Evolutionary conservation across 2,329 filamentous ascomycete genomes (phyloP), one percentile per base, ranked within the genome.

Genomic region (Aspergillus sp.): DNA sequence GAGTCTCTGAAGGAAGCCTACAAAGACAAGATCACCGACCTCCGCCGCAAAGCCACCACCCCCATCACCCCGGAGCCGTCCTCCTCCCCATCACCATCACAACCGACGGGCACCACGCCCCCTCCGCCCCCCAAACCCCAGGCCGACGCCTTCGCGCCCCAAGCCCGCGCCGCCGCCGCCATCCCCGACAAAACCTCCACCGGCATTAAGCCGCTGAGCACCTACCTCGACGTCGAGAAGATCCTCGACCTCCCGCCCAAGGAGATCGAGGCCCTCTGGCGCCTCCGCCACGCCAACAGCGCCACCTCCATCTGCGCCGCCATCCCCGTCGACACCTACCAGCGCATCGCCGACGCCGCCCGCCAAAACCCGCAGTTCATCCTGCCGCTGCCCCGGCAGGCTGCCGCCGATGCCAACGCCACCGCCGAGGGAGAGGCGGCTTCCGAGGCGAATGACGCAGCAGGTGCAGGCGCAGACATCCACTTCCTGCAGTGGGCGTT

Each of bases 401-500:
- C 14, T 5, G 36, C 7, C 36, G 25, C 57, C 63, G 47, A 71
- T 58, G 11, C 51, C 58, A 17, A 11, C 50, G 1, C 59, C 62
- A 17, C 45, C 52, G 32, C 31, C 56, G 34, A n/a, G n/a, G 9
- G 11, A 0, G 52, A 59, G 4, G 56, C 55, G 10, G 74, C 76
- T 44, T 59, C 57, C 5, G 52, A 62, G 59, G 55, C 69, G 58
- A 41, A 62, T 52, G 25, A 3, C 25, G 25, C n/a, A n/a, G n/a
- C n/a, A 53, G 72, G 63, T 17, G 66, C 64, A 45, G 90, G 89
- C 47, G 90, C 91, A 44, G 94, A 97, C 72, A 91, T 99, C 43
- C 94, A 99, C 74, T 96, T 96, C 72, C 75, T 99, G 57, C 93
- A 99, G 74, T 99, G 95, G 91, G 89, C 88, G 0, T 97, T 96